Evolutionary conservation across 2,329 filamentous ascomycete genomes (phyloP), one percentile per base, ranked within the genome.

Genomic region (Volutella citrinella): DNA sequence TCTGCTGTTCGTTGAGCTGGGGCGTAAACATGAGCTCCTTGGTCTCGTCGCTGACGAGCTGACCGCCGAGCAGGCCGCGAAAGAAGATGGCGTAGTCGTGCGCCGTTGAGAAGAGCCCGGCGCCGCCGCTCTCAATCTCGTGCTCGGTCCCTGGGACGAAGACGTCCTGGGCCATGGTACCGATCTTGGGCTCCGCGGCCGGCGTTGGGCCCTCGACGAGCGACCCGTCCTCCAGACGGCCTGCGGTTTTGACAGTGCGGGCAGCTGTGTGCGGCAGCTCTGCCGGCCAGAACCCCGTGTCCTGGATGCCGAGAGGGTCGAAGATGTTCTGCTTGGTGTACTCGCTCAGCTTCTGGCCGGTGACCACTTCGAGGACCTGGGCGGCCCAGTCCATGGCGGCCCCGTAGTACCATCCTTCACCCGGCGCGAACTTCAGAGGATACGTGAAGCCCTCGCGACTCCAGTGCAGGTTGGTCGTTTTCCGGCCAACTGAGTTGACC

Each of bases 351-450:
- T 40, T 43, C 32, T 55, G 44, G 7, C 60, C 60, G 0, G 62
- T 65, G 5, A 68, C 27, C 5, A 49, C 51, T 47, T 72, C 65
- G 5, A 76, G 51, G 2, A 66, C 53, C 6, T 64, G 38, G 4
- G 68, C 70, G 1, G 65, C 70, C 61, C 68, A 76, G 55, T 76
- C 72, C 25, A 66, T 37, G 1, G 56, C 53, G 5, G 59, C 48
- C 5, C 73, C 70, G 38, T 77, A 78, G 19, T 53, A 55, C 72
- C 72, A 78, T 7, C 63, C 61, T 4, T 63, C 56, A 1, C 72
- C 74, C 0, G 72, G 68, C 4, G 55, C 42, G 37, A 70, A 70
- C 32, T 59, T 56, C 21, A 72, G 46, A 1, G 69, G 73, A 35
- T 64, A 63, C 28, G 47, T 51, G 50, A 61, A 69, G 43, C 63